Conservation (phyloP, 2,329 filamentous ascomycete species). For the Claviceps digitariae region DNA sequence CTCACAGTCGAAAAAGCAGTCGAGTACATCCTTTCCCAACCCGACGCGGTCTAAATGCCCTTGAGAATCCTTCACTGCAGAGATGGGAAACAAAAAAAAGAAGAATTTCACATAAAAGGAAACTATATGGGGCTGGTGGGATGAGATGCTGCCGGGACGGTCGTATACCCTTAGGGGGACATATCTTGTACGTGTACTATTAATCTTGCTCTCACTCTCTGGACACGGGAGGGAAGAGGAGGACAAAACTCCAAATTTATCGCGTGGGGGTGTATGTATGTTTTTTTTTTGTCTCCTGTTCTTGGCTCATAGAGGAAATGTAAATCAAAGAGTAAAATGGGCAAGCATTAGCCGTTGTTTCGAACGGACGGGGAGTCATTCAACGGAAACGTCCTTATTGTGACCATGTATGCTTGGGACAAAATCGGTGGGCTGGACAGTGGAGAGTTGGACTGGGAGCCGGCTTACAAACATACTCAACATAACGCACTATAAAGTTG, state of each 20-base stretch:
- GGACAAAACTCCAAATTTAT: background rate
- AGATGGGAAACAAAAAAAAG: background rate
- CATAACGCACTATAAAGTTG: too few relatives aligned
- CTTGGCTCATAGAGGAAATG: background rate
- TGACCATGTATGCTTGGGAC: too few relatives aligned
- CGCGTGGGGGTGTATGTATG: background rate
- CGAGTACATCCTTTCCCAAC: constrained; percentile 84
- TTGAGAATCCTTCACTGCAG: too few relatives aligned
- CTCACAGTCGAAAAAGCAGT: constrained; percentile 84
- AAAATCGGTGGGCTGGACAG: too few relatives aligned
- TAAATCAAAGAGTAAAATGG: background rate
- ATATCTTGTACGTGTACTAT: constrained; percentile 3
- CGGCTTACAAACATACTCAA: too few relatives aligned
- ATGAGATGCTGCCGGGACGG: background rate
- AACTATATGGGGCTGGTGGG: background rate
- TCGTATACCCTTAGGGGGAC: background rate
- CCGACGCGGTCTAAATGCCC: constrained; percentile 58
- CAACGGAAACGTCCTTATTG: too few relatives aligned
- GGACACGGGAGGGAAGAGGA: background rate
- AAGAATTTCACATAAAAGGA: background rate
- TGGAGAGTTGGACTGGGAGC: too few relatives aligned
- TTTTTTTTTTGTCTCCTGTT: background rate
- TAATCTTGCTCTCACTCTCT: background rate
- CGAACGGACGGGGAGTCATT: too few relatives aligned
- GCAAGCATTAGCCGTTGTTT: background rate